Evolutionary conservation across 2,329 filamentous ascomycete species (phyloP).

Genomic region (Penicillium sp.): DNA sequence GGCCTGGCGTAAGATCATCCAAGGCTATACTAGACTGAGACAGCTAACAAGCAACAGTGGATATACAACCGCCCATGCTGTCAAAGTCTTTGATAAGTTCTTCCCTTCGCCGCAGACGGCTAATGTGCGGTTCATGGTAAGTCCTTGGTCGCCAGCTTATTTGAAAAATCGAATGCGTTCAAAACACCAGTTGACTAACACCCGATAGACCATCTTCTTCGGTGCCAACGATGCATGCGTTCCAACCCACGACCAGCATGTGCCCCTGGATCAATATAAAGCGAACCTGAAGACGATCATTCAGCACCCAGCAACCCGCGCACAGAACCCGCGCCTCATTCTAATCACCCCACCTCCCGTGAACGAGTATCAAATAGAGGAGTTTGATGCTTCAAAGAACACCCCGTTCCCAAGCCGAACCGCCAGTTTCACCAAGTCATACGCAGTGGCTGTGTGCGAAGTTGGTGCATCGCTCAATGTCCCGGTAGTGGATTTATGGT

Average conservation of each 20-base stretch:
- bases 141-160: neutral
- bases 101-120: slow-evolving; percentile 64
- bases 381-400: slow-evolving; percentile 49
- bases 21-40: slow-evolving; percentile 3
- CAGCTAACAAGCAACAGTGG: slow-evolving; percentile 50
- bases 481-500: slow-evolving; percentile 75
- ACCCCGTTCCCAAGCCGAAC: slow-evolving; percentile 53
- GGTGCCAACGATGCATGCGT: slow-evolving; percentile 88
- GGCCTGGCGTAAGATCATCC: slow-evolving; percentile 61
- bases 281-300: slow-evolving; percentile 70
- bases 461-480: slow-evolving; percentile 57
- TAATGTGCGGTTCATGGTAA: slow-evolving; percentile 44
- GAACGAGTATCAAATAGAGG: slow-evolving; percentile 66
- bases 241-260: slow-evolving; percentile 66
- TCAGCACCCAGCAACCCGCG: slow-evolving; percentile 64
- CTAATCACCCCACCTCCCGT: slow-evolving; percentile 76
- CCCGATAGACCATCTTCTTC: slow-evolving; percentile 67
- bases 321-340: slow-evolving; percentile 72
- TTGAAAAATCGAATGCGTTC: neutral
- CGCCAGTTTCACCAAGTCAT: slow-evolving; percentile 61
- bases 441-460: slow-evolving; percentile 62
- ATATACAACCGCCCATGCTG: slow-evolving; percentile 74
- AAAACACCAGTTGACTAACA: slow-evolving; percentile 1
- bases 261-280: slow-evolving; percentile 73
- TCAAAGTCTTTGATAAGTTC: slow-evolving; percentile 66